These are phyloP conservation scores for Monosporascus sp. DNA, from an alignment of 2,329 filamentous ascomycete genomes.

Conservation along the genomic window DNA sequence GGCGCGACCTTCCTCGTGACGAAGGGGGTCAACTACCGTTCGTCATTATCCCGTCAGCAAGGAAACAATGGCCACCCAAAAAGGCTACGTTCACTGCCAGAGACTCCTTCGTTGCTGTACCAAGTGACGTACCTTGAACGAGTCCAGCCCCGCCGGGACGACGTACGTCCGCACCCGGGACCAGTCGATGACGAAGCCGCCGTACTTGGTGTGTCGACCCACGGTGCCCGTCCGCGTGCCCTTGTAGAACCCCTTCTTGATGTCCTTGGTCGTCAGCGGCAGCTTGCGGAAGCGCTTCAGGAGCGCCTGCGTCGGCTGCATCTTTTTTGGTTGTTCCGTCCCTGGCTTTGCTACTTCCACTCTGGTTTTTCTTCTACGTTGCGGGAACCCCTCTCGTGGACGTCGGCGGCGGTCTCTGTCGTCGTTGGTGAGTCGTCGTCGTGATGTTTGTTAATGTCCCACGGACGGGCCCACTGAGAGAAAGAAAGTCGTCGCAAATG, in stretches of 20 bases:
- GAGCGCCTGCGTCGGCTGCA: conserved; percentile 65
- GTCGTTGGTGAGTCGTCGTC: too few relatives aligned
- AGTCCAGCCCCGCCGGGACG: conserved; percentile 62
- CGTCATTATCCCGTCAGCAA: neutral
- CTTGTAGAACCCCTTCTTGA: conserved; percentile 95
- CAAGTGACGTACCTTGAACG: conserved; percentile 59
- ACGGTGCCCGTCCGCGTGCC: conserved; percentile 84
- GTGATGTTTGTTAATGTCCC: too few relatives aligned
- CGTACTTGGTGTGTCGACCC: conserved; percentile 77
- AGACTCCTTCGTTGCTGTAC: neutral
- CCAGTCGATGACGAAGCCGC: conserved; percentile 80
- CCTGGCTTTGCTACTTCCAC: neutral
- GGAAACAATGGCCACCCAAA: neutral
- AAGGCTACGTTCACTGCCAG: neutral
- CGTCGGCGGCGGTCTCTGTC: too few relatives aligned
- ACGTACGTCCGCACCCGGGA: conserved; percentile 86
- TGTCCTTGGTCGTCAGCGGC: conserved; percentile 84
- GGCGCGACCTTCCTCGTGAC: conserved; percentile 57
- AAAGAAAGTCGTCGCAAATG: neutral
- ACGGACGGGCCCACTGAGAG: neutral
- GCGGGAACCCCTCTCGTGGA: neutral
- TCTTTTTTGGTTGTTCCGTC: conserved; percentile 29
- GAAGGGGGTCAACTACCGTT: conserved; percentile 70
- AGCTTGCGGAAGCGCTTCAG: conserved; percentile 67
- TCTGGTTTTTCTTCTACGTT: too few relatives aligned